phyloP scores from a whole-genome alignment of 179 eudicot species.

The Amaranthus tricolor region DNA sequence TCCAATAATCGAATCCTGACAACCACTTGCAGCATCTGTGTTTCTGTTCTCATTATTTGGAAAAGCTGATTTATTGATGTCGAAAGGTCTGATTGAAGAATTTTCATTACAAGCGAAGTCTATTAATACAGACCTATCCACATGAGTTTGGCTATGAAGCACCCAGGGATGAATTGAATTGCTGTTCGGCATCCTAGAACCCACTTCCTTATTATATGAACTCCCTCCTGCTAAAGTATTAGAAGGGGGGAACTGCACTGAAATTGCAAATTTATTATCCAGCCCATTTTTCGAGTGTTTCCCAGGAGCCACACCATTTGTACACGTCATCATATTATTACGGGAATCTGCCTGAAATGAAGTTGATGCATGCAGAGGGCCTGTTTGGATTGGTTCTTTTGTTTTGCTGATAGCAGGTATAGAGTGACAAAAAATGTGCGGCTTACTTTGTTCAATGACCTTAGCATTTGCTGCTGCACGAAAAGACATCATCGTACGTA shows the following conservation, averaged over 20 bases:
- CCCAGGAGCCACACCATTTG: conserved; percentile 22
- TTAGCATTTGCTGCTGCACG: conserved; percentile 37
- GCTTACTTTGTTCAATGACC: conserved; percentile 19
- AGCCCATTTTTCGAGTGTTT: conserved; percentile 28
- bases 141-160: conserved; percentile 29
- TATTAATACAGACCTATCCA: conserved; percentile 23
- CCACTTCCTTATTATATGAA: conserved; percentile 26
- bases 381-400: conserved; percentile 27
- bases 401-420: conserved; percentile 27
- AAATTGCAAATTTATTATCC: conserved; percentile 23
- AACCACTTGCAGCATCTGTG: conserved; percentile 22
- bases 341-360: conserved; percentile 23
- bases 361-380: conserved; percentile 23
- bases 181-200: conserved; percentile 15
- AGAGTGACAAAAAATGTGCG: conserved; percentile 25
- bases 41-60: conserved; percentile 28
- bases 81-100: conserved; percentile 24
- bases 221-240: conserved; percentile 22
- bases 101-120: conserved; percentile 26
- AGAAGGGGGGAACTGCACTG: conserved; percentile 26
- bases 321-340: conserved; percentile 19
- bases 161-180: conserved; percentile 26
- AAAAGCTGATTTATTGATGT: conserved; percentile 13
- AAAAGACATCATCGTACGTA: conserved; percentile 17
- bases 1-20: conserved; percentile 21